phyloP scores from a whole-genome alignment of 2,329 filamentous ascomycete species.

The Monilinia fructicola region DNA sequence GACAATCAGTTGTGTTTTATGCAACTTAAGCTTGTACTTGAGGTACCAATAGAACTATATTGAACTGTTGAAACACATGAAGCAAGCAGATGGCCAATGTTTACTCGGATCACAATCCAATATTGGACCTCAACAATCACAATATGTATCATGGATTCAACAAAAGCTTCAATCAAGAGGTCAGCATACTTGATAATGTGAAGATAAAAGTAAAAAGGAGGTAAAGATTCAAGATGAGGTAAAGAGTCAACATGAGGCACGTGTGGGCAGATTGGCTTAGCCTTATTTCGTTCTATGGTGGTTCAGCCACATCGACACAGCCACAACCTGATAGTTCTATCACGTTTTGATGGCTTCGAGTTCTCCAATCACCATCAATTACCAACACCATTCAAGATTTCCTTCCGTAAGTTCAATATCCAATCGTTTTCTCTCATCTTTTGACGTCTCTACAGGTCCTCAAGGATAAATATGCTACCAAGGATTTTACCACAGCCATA shows the following conservation, averaged over 20 bases:
- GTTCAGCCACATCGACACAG: slow-evolving; percentile 4
- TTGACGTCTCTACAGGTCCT: neutral
- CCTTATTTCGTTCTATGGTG: no score
- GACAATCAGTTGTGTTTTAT: no score
- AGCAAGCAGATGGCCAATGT: no score
- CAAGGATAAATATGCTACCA: neutral
- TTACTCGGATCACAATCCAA: no score
- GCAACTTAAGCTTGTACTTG: no score
- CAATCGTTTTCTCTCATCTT: neutral
- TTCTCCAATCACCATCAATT: neutral
- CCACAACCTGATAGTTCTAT: neutral
- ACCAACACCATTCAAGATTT: neutral
- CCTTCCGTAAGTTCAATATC: neutral
- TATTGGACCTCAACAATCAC: no score
- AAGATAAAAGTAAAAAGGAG: neutral
- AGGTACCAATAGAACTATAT: no score
- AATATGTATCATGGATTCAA: no score
- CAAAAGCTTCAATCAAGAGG: neutral
- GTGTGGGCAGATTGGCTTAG: no score
- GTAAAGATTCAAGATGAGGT: neutral
- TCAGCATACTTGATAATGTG: neutral
- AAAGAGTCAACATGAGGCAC: neutral
- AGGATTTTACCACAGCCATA: neutral
- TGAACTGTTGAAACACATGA: no score
- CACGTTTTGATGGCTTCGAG: neutral